Base-by-base conservation (phyloP, 2,329 filamentous ascomycete species). In the Stagonosporopsis vannaccii region DNA sequence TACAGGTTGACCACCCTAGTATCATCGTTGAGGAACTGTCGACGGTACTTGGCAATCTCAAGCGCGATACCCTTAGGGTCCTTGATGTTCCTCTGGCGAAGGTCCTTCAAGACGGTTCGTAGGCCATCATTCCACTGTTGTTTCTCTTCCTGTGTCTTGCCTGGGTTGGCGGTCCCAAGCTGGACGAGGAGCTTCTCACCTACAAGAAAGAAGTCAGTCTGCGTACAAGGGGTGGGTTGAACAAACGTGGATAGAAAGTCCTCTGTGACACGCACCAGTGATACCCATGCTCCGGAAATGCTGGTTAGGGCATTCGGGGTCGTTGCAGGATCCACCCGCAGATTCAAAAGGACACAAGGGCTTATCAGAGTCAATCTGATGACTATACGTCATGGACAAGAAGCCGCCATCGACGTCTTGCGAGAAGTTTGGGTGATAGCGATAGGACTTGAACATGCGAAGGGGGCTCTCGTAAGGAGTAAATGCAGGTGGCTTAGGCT, bases 361-460 rank as follows among this genome's bases (percentile, higher is more conserved):
- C 66, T 85, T 87, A 58, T 86, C 82, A 22, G 87, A 82, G 73
- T 97, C 87, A 77, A 99, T 96, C 66, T 88, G 89, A 77, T 96
- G 91, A 79, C 91, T 97, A 79, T 94, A 98, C 39, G 93, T 98
- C 80, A 96, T 83, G 62, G 95, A 98, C 72, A 90, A 88, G 71
- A 92, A 89, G 39, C 94, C 94, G 60, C 88, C 89, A 52, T 85
- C 74, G 54, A 97, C 87, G 53, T 85, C 80, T 45, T 89, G 76
- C 62, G 82, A 80, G 77, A 88, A 98, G 47, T 85, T 81, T 28
- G 91, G 91, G 72, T 98, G 93, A 73, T 94, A 97, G 66, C 94
- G 91, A 78, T 91, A 99, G 33, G 91, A 89, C 74, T 87, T 91
- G 76, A 98, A 97, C 66, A 85, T 85, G 65, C 85, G 87, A 58